Conservation (phyloP, 768 basidiomycete genomes). For the Amanita pallidorosea region DNA sequence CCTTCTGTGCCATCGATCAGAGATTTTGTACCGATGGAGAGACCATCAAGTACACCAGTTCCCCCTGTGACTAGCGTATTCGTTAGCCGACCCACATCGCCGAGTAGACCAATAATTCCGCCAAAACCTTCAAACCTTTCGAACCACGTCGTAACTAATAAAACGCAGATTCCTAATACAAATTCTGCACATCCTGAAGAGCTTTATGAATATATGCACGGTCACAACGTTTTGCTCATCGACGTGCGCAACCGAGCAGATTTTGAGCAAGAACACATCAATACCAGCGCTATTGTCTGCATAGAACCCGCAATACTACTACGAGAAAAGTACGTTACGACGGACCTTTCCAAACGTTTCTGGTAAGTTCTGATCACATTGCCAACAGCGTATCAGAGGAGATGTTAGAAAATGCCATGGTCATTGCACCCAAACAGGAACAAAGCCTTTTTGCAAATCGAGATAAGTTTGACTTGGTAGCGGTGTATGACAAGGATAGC, state of each 20-base stretch:
- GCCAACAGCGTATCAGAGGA: constrained; percentile 48
- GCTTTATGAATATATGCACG: constrained; percentile 44
- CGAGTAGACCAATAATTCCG: constrained; percentile 24
- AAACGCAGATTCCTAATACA: constrained; percentile 36
- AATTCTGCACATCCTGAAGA: constrained; percentile 52
- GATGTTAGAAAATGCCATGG: constrained; percentile 64
- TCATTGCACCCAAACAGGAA: constrained; percentile 62
- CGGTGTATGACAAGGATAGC: constrained; percentile 69
- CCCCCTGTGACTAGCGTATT: constrained; percentile 46
- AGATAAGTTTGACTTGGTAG: constrained; percentile 81
- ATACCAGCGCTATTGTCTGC: constrained; percentile 60
- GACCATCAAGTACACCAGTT: constrained; percentile 64
- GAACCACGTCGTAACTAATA: constrained; percentile 17
- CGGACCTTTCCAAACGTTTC: not conserved
- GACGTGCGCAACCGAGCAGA: constrained; percentile 76
- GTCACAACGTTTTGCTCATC: constrained; percentile 61
- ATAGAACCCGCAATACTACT: constrained; percentile 73
- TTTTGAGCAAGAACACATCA: constrained; percentile 68
- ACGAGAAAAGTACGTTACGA: constrained; percentile 41
- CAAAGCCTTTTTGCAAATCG: constrained; percentile 70
- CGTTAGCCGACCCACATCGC: constrained; percentile 55
- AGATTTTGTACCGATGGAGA: constrained; percentile 34
- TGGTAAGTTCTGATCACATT: not conserved
- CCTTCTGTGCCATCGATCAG: constrained; percentile 21
- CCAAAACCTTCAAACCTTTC: constrained; percentile 22